Evolutionary conservation across 768 basidiomycete species (phyloP), one percentile per base, ranked within the genome.

Genomic region (Panus rudis): DNA sequence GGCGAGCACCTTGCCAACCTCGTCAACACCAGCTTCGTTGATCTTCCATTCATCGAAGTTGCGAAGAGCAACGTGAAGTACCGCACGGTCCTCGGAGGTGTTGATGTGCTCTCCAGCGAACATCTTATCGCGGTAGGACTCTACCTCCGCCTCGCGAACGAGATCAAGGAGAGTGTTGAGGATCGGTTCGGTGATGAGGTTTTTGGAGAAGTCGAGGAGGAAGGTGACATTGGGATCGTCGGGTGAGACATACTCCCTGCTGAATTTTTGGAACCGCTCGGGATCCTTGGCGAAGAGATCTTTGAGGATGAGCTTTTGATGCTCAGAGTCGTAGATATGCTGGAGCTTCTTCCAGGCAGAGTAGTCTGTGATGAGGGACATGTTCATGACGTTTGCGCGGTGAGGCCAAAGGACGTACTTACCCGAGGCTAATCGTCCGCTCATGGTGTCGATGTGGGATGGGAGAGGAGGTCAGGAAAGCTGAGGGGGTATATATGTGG

Each of bases 51-150:
- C 80, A 47, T 82, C 75, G 52, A 75, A 66, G 67, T 83, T 80
- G 50, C 96, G 82, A 39, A 99, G 76, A 4, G 96, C 94, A 47
- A 97, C 72, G 63, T 99, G 96, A 2, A 99, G 77, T 5, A 98
- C 96, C 2, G 96, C 90, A 42, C 96, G 91, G 58, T 90, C 93
- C 63, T 98, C 96, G 19, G 92, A 93, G 14, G 93, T 98, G 71
- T 98, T 98, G 75, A 98, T 97, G 65, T 96, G 96, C 62, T 87
- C 81, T 34, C 96, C 94, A 2, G 83, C 64, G 61, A 94, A 97
- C 92, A 98, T 96, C 65, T 80, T 81, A 64, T 97, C 86, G 41
- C 93, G 79, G 61, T 75, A 79, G 17, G 72, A 58, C 75, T 96
- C 92, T 44, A 98, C 78, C 37, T 78, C 66, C 23, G 93, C 92